Evolutionary conservation across 306 rosid genomes (phyloP).

Genomic region (Quercus engelmannii): DNA sequence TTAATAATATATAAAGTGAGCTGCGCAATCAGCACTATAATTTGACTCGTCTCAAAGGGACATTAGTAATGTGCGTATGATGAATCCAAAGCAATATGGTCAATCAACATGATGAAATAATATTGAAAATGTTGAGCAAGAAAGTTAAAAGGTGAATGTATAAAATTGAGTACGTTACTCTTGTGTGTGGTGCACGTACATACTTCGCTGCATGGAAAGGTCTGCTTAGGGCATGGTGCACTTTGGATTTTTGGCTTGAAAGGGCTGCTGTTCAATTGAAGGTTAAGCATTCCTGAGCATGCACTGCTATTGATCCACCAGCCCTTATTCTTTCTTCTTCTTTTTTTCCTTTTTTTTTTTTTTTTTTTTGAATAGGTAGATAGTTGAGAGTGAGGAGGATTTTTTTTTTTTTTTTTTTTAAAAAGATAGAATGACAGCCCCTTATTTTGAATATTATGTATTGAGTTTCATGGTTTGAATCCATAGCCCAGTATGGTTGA

Average conservation of each 20-base stretch:
- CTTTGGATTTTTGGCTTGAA: too few relatives aligned
- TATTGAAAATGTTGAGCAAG: background rate
- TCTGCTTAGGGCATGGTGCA: too few relatives aligned
- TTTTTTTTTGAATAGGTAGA: too few relatives aligned
- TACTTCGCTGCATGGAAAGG: too few relatives aligned
- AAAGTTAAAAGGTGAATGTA: background rate
- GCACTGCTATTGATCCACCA: background rate
- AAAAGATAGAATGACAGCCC: too few relatives aligned
- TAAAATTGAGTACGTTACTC: too few relatives aligned
- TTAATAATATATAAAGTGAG: too few relatives aligned
- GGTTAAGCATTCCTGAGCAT: background rate
- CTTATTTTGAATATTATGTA: background rate
- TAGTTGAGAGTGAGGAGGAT: too few relatives aligned
- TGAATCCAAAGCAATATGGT: background rate
- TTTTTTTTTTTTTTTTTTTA: too few relatives aligned
- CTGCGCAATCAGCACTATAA: background rate
- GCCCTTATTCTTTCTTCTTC: background rate
- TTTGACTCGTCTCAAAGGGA: background rate
- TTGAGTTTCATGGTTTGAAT: background rate
- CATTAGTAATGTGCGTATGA: background rate
- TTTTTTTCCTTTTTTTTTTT: too few relatives aligned
- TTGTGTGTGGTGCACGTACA: too few relatives aligned
- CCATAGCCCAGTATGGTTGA: background rate
- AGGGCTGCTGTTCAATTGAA: too few relatives aligned
- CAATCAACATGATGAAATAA: background rate